These are phyloP conservation scores for Paracoccidioides brasiliensis DNA, from an alignment of 2,329 filamentous ascomycete genomes.

Conservation along the genomic window DNA sequence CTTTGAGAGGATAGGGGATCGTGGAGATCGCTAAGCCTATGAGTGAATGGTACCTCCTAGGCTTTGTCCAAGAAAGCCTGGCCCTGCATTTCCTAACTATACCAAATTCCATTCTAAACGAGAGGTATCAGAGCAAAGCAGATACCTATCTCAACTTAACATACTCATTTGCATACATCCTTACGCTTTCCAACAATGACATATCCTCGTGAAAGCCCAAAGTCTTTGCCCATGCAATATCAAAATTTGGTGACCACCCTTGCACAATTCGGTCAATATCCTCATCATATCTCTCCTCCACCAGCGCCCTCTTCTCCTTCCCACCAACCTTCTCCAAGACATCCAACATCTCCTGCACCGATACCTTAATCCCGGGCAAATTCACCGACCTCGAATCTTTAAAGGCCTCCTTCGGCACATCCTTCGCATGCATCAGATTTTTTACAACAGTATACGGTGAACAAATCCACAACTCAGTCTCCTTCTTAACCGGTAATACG, in stretches of 20 bases:
- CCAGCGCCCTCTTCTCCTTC: conserved; percentile 38
- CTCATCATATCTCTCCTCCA: conserved; percentile 43
- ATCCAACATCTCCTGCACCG: conserved; percentile 48
- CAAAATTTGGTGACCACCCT: conserved; percentile 47
- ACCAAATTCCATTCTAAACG: neutral
- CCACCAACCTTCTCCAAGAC: conserved; percentile 44
- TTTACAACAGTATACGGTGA: conserved; percentile 41
- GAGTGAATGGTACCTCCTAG: no score
- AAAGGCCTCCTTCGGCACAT: conserved; percentile 39
- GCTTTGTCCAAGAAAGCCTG: no score
- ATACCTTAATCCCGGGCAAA: conserved; percentile 44
- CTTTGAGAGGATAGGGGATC: no score
- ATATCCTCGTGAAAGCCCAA: conserved; percentile 35
- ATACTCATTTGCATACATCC: conserved; percentile 25
- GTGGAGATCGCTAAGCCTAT: no score
- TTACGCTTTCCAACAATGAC: conserved; percentile 29
- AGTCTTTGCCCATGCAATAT: conserved; percentile 39
- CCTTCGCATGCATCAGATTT: conserved; percentile 42
- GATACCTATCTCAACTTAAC: conserved; percentile 10
- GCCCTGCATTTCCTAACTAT: no score
- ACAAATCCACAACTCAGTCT: conserved; percentile 45
- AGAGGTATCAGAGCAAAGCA: neutral
- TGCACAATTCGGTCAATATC: conserved; percentile 45
- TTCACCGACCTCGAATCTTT: conserved; percentile 41
- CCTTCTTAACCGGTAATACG: conserved; percentile 38